Base-by-base conservation (phyloP, 2,329 filamentous ascomycete species). In the Fusarium sp. region DNA sequence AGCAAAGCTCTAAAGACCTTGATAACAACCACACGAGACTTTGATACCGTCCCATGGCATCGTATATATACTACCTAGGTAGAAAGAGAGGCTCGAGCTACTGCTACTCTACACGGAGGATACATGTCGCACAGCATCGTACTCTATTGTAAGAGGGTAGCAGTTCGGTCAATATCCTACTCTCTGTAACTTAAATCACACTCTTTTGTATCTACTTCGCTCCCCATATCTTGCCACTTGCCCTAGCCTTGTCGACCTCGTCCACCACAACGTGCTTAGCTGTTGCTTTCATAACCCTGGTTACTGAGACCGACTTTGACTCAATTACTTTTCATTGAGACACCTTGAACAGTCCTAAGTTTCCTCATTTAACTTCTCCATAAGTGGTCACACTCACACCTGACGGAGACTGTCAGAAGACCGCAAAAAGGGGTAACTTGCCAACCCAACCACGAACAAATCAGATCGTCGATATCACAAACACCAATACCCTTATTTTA, bases 11-110 rank as follows among this genome's bases (percentile, higher is more conserved):
- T 59, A 43, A 15, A 32, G 35, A 4, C 8, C 25, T 17, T 25
- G 4, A 5, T 0, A 30, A 20, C 0, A n/a, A 3, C 2, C 2
- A 20, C 3, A 20, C 15, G 6, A n/a, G 6, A 4, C 17, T 14
- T n/a, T 4, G 1, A 8, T 32, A 9, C 15, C 3, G 3, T 30
- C 3, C 6, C 3, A 3, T 17, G 17, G 15, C 6, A 12, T n/a
- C 10, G 4, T n/a, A 32, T 52, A 30, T 52, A 52, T 32, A 52
- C 47, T 27, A 27, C 25, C 25, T 52, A 32, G 27, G 47, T 12
- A 32, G 47, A 52, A 52, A 52, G 47, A 52, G 17, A 32, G 10
- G 6, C 27, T n/a, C 27, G 6, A 52, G 45, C 30, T 32, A 4
- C 27, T 20, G 27, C 17, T 6, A 27, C 25, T 30, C 27, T 10